phyloP scores from a whole-genome alignment of 177 flowering plant species.

The Vitis hybrid region DNA sequence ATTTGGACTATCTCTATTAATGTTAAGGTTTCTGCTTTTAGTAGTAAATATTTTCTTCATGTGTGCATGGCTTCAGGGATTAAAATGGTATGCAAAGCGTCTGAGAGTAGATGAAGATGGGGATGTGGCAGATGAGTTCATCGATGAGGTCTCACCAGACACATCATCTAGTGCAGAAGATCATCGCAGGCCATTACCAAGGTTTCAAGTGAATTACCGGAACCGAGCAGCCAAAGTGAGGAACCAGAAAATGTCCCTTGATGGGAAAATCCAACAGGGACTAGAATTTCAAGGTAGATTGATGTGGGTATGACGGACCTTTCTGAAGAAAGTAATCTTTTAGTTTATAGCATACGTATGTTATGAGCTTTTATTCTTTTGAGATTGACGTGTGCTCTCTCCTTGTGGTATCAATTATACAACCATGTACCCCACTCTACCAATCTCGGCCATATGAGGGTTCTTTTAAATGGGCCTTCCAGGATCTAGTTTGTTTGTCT shows the following conservation, averaged over 20 bases:
- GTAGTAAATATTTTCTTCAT: neutral
- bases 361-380: neutral
- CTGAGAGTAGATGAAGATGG: conserved; percentile 92
- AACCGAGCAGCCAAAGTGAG: conserved; percentile 61
- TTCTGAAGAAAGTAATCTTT: neutral
- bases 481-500: neutral
- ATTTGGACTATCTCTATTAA: too few species aligned
- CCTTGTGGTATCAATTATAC: neutral
- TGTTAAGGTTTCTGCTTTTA: neutral
- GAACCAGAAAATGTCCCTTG: conserved; percentile 46
- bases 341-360: neutral
- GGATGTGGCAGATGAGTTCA: conserved; percentile 92
- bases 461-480: neutral
- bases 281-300: conserved; percentile 73
- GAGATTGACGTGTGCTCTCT: neutral
- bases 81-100: conserved; percentile 74
- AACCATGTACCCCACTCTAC: neutral
- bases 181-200: conserved; percentile 34
- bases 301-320: conserved; percentile 46
- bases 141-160: conserved; percentile 61
- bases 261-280: conserved; percentile 67
- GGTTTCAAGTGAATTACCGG: conserved; percentile 54
- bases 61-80: conserved; percentile 52
- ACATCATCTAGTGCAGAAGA: conserved; percentile 25
- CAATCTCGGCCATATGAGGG: too few species aligned